Base-by-base conservation (phyloP, 352 stramenopile species). In the Phytophthora litchii region DNA sequence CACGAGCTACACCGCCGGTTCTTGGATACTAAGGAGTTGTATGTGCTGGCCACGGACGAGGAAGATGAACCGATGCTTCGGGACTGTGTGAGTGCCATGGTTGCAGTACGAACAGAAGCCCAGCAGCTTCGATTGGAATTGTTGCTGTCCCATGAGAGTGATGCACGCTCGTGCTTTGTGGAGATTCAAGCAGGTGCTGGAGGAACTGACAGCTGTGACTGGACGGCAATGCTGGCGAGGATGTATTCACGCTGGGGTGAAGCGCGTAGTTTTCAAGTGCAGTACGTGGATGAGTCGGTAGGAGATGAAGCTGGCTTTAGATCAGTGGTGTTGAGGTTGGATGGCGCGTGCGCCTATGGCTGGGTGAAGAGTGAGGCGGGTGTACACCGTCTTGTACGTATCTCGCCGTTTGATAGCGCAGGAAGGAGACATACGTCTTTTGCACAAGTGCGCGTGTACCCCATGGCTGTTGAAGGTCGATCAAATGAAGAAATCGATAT, bases 151-250 rank as follows among this genome's bases (percentile, higher is more conserved):
- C 64, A 75, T 44, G 67, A 82, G 27, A 88, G 76, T 36, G 84
- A 91, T 32, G 29, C 67, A 21, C 67, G 74, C 17, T 84, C 80
- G 34, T 94, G 84, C 58, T 94, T 92, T 47, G 38, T 94, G 16
- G 84, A 94, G 64, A 91, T 92, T 37, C 78, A 90, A 60, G 84
- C 82, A 3, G 84, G 84, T n/a, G 84, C 84, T 20, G 82, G 97
- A 50, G 97, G 97, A 13, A 98, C 88, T 0, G 97, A 99, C 71
- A 96, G 90, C 48, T 97, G 91, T 46, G 97, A 99, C 72, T 99
- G 96, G 96, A 95, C 96, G 5, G 79, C 80, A 14, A 98, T 99
- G 79, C 70, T 99, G 17, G 76, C 92, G 46, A 83, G 92, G 37
- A 99, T 99, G 97, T 99, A 99, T 69, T 61, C 74, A 40, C 79